Conservation (phyloP, 148 eudicot species). For the Rhododendron williamsianum region DNA sequence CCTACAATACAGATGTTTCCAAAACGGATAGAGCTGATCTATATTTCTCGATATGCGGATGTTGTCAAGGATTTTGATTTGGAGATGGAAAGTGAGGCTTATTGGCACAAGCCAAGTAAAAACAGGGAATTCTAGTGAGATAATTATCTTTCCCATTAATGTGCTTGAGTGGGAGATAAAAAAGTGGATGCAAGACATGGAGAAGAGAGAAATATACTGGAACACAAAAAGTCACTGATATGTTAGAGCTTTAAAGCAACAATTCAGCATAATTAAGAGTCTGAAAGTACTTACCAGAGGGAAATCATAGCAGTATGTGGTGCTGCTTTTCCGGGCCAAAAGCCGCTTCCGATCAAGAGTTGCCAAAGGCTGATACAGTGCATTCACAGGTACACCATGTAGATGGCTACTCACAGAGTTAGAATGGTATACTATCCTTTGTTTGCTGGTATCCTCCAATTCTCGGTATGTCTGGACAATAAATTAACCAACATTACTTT, state of each 20-base stretch:
- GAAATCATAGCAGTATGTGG: conserved; percentile 98
- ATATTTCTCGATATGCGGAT: background rate
- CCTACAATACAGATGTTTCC: background rate
- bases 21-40: background rate
- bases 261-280: background rate
- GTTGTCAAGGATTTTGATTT: background rate
- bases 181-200: background rate
- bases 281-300: conserved; percentile 50
- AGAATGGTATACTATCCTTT: conserved; percentile 61
- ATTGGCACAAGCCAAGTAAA: background rate
- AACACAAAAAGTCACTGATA: background rate
- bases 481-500: conserved; percentile 1
- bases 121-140: background rate
- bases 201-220: background rate
- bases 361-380: conserved; percentile 63
- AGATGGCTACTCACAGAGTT: conserved; percentile 44
- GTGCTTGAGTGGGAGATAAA: background rate
- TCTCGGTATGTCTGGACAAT: conserved; percentile 70
- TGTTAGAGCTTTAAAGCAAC: background rate
- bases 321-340: conserved; percentile 83
- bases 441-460: conserved; percentile 59
- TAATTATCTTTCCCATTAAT: background rate
- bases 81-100: background rate
- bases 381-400: conserved; percentile 69
- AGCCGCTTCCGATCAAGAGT: conserved; percentile 79